Percentiles rank a stretch among this genome's conserved stretches.
Conservation (phyloP, 768 basidiomycete species). For the Termitomyces sp. region DNA sequence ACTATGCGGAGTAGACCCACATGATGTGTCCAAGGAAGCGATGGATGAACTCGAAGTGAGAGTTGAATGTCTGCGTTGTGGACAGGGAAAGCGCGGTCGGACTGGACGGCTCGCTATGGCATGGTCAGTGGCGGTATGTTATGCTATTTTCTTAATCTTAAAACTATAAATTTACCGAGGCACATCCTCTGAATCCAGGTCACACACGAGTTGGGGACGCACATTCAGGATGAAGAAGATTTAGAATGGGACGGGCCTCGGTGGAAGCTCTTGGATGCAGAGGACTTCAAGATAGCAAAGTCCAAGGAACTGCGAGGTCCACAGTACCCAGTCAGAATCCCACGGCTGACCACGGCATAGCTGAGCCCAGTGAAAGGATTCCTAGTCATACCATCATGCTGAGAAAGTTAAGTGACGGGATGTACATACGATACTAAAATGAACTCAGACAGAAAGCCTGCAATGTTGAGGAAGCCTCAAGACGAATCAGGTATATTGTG, state of each 20-base stretch:
- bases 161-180: neutral
- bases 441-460: neutral
- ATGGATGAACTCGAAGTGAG: conserved; percentile 24
- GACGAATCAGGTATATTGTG: neutral
- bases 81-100: conserved; percentile 11
- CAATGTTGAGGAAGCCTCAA: neutral
- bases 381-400: neutral
- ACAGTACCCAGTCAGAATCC: neutral
- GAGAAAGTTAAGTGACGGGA: neutral
- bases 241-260: neutral
- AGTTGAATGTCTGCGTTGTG: conserved; percentile 27
- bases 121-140: conserved; percentile 28
- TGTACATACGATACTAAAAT: neutral
- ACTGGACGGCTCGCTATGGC: conserved; percentile 21
- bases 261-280: neutral
- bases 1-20: conserved; percentile 24
- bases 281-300: neutral
- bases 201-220: neutral
- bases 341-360: neutral
- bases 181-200: neutral
- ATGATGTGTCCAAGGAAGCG: conserved; percentile 7
- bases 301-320: neutral
- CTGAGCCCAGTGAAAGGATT: neutral
- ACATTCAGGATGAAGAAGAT: neutral
- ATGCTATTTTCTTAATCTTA: neutral